phyloP scores from a whole-genome alignment of 495 filamentous ascomycete genomes.

The Podospora anserina region DNA sequence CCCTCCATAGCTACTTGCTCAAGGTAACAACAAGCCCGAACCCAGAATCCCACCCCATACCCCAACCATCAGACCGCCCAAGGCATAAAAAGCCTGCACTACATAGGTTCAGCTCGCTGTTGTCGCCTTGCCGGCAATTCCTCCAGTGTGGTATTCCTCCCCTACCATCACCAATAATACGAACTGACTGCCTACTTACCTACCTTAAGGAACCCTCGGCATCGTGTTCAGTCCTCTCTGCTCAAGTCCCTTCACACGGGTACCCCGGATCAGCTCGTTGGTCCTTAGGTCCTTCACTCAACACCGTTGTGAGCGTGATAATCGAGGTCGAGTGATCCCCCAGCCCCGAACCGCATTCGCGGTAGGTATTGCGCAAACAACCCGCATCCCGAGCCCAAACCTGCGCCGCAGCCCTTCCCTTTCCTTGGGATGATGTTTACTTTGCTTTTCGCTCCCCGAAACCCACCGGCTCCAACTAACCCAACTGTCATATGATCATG shows the following conservation, averaged over 20 bases:
- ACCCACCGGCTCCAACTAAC: not conserved
- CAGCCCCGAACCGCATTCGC: not conserved
- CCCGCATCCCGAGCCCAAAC: not conserved
- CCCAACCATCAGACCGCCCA: not conserved
- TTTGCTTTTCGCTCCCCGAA: not conserved
- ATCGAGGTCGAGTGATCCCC: too few relatives aligned
- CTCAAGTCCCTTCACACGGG: not conserved
- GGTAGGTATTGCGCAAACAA: not conserved
- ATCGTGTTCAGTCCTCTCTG: not conserved
- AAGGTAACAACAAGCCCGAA: not conserved
- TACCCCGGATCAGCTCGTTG: not conserved
- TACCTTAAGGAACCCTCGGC: not conserved
- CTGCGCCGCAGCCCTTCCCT: not conserved
- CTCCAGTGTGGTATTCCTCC: not conserved
- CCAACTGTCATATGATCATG: too few relatives aligned
- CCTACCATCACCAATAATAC: not conserved
- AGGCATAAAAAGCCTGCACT: not conserved
- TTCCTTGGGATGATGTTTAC: not conserved
- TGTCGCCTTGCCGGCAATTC: not conserved
- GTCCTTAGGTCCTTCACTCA: too few relatives aligned
- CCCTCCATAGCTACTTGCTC: not conserved
- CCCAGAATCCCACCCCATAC: not conserved
- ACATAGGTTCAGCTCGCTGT: not conserved
- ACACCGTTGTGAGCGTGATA: too few relatives aligned
- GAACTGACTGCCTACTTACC: not conserved